Base-by-base conservation (phyloP, 208 protist genomes). In the Blechomonas ayalai region DNA sequence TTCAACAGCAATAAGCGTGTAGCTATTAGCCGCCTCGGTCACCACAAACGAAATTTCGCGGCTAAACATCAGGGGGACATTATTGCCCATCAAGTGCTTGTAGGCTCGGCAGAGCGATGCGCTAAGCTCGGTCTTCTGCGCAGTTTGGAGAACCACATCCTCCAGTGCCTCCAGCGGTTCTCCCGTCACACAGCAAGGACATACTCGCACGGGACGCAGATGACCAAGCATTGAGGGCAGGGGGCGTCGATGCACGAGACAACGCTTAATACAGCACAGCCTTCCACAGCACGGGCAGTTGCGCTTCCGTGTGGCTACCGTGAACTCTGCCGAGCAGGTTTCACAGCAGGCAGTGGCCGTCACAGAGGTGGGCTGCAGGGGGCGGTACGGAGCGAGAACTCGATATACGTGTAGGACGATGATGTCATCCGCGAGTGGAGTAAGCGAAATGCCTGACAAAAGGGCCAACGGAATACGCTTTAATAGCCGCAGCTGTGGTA, bases 231-330 rank as follows among this genome's bases (percentile, higher is more conserved):
- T 56, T 3, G 60, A 82, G 19, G 82, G 76, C 34, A 84, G 57
- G n/a, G 82, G 72, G 0, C 73, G 62, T 16, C 44, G 37, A 45
- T 73, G 59, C 10, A 52, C 55, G 26, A 85, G 61, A 39, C 72
- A 86, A 28, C 52, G 65, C 18, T 67, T 73, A 13, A 66, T 20
- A 52, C 74, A 84, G 45, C 72, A 82, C 5, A 84, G 52, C 18
- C 72, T 64, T 4, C 80, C 80, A 40, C 80, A 89, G 22, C 74
- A 68, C 8, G 74, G 72, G 44, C 80, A 89, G 49, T 88, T 75
- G 19, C 61, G 61, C 2, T 72, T 82, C 31, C 58, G 69, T 47
- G 76, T 52, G 18, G 72, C 63, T 26, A 55, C 8, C 46, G 12
- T 43, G 12, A n/a, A 34, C 31, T 10, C n/a, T 10, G 31, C 10